Base-by-base conservation (phyloP, 169 alveolate genomes). In the Cryptosporidium viatorum region DNA sequence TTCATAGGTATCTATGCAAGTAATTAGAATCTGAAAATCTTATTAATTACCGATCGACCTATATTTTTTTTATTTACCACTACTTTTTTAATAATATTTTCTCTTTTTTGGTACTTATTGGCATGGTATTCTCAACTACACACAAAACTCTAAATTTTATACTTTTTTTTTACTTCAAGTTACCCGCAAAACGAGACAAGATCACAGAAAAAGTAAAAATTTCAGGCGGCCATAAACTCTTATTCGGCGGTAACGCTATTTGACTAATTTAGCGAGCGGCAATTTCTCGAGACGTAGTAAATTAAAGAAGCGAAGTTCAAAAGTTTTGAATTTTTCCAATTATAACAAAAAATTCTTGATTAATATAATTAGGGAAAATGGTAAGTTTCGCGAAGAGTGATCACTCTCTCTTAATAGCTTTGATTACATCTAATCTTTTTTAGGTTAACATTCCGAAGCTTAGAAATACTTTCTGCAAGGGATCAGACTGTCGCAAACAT, bases 401-500 rank as follows among this genome's bases (percentile, higher is more conserved):
- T 55, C n/a, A 12, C 33, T 23, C 16, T 3, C 45, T 14, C 8
- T 26, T 39, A 29, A 0, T 14, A 52, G 67, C 26, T 4, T n/a
- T 31, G 3, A 23, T n/a, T 18, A 45, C 39, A 23, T 29, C 29
- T 16, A 9, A 3, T 43, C n/a, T 31, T 2, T 55, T 52, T 35
- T 62, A 80, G 89, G 89, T 80, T 26, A 80, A 80, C 43, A 80
- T 80, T 80, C 89, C 89, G 45, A 80, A 80, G 70, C 51, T 80
- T 21, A 80, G 89, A 80, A 80, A 80, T 41, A 80, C 89, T 39
- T 80, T 26, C 37, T 80, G 89, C 33, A 80, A 80, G 67, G 89
- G 89, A 35, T 80, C 89, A 14, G 75, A 80, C 43, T 80, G 89
- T 33, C 73, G 89, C 31, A 96, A 94, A 86, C 99, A 97, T 93